Evolutionary conservation across 1,284 basidiomycete species (phyloP).

Genomic region (Rhodotorula sp.): DNA sequence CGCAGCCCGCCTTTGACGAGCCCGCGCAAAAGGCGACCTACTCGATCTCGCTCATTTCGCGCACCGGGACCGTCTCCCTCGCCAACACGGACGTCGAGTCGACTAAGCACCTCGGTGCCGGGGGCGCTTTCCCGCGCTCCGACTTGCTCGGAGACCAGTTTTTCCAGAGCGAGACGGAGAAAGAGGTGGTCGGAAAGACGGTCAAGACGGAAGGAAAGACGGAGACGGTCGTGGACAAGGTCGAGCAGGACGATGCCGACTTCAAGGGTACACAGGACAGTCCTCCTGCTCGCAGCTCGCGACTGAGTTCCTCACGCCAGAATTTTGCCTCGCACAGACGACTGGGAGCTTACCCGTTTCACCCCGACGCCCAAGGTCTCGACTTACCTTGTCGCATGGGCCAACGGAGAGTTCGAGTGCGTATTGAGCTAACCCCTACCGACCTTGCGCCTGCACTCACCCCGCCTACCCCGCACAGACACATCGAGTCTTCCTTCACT

Average conservation of each 20-base stretch:
- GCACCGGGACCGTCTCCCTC: constrained; percentile 57
- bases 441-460: background rate
- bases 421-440: background rate
- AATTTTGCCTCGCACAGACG: background rate
- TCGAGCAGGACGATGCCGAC: constrained; percentile 8
- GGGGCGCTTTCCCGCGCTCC: constrained; percentile 23
- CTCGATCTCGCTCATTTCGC: constrained; percentile 77
- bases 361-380: constrained; percentile 63
- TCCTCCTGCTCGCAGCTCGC: too few species aligned
- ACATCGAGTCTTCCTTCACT: constrained; percentile 70
- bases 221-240: constrained; percentile 11
- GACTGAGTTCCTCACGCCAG: too few species aligned
- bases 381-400: constrained; percentile 88
- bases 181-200: constrained; percentile 50
- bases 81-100: constrained; percentile 84
- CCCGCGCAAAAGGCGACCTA: constrained; percentile 89
- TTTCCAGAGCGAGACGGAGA: constrained; percentile 53
- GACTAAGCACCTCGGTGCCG: constrained; percentile 64
- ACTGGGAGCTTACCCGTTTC: constrained; percentile 49
- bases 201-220: constrained; percentile 50
- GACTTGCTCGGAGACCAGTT: constrained; percentile 10
- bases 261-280: constrained; percentile 50
- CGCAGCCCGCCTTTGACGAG: constrained; percentile 75
- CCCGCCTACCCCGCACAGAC: background rate
- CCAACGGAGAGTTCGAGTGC: constrained; percentile 72